These are phyloP conservation scores for Chimonanthus praecox DNA, from an alignment of 164 flowering plant species.

Conservation along the genomic window DNA sequence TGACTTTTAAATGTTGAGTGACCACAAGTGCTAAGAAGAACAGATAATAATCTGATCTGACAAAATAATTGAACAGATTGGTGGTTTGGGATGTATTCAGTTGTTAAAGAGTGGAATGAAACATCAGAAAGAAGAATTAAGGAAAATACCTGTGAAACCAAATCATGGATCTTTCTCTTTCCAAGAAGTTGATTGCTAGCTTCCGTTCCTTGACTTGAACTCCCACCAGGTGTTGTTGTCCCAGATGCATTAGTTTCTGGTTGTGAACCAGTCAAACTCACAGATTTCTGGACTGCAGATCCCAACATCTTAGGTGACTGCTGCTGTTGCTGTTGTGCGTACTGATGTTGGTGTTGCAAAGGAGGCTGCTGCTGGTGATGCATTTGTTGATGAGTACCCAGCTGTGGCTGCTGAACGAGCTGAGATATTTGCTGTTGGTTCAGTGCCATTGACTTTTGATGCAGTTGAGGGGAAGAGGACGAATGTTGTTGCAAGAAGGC, in stretches of 20 bases:
- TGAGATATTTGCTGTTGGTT: constrained; percentile 54
- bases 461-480: constrained; percentile 55
- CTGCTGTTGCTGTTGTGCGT: constrained; percentile 35
- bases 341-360: constrained; percentile 40
- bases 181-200: constrained; percentile 88
- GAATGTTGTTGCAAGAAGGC: constrained; percentile 62
- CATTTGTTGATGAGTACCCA: constrained; percentile 34
- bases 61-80: too few species aligned
- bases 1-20: not conserved
- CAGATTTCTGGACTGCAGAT: constrained; percentile 61
- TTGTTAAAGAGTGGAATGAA: not conserved
- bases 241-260: constrained; percentile 91
- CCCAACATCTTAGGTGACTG: constrained; percentile 71
- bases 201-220: constrained; percentile 95
- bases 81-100: not conserved
- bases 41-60: too few species aligned
- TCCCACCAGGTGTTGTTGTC: constrained; percentile 83
- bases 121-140: not conserved
- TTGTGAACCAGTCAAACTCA: constrained; percentile 87
- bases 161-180: constrained; percentile 88
- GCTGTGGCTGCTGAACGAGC: constrained; percentile 23
- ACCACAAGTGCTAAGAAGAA: not conserved
- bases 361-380: constrained; percentile 33
- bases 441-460: constrained; percentile 47
- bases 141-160: constrained; percentile 75